Evolutionary conservation across 2,329 filamentous ascomycete species (phyloP).

Genomic region (Lachnum nothofagi): DNA sequence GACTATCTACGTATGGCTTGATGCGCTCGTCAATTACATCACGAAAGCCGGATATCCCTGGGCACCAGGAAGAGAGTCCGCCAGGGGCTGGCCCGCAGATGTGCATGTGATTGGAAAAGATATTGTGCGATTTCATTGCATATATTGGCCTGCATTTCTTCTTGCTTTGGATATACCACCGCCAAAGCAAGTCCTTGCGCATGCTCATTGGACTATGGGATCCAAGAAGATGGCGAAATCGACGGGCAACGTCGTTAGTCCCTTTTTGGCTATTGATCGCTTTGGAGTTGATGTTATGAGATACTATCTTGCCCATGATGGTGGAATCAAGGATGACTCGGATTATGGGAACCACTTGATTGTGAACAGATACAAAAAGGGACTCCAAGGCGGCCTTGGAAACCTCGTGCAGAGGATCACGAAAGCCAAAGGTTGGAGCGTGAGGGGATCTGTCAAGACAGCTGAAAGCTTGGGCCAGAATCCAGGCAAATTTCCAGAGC

Average conservation of each 20-base stretch:
- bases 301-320: slow-evolving; percentile 80
- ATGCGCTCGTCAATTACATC: slow-evolving; percentile 90
- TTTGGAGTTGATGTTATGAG: slow-evolving; percentile 85
- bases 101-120: slow-evolving; percentile 94
- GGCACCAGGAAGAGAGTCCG: slow-evolving; percentile 57
- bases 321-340: slow-evolving; percentile 70
- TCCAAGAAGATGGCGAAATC: slow-evolving; percentile 95
- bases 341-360: slow-evolving; percentile 80
- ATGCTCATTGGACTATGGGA: slow-evolving; percentile 93
- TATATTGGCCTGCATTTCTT: slow-evolving; percentile 97
- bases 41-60: slow-evolving; percentile 84
- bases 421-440: slow-evolving; percentile 63
- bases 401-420: slow-evolving; percentile 72
- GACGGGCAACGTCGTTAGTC: slow-evolving; percentile 89
- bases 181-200: slow-evolving; percentile 75
- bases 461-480: slow-evolving; percentile 19
- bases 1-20: slow-evolving; percentile 97
- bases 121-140: slow-evolving; percentile 90
- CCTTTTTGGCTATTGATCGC: slow-evolving; percentile 81
- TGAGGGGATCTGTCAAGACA: slow-evolving; percentile 45
- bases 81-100: slow-evolving; percentile 80
- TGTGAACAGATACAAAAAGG: slow-evolving; percentile 71
- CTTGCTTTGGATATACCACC: slow-evolving; percentile 78
- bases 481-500: slow-evolving; percentile 25
- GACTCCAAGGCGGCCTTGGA: slow-evolving; percentile 70